Base-by-base conservation (phyloP, 768 basidiomycete species). In the Auricularia cornea region DNA sequence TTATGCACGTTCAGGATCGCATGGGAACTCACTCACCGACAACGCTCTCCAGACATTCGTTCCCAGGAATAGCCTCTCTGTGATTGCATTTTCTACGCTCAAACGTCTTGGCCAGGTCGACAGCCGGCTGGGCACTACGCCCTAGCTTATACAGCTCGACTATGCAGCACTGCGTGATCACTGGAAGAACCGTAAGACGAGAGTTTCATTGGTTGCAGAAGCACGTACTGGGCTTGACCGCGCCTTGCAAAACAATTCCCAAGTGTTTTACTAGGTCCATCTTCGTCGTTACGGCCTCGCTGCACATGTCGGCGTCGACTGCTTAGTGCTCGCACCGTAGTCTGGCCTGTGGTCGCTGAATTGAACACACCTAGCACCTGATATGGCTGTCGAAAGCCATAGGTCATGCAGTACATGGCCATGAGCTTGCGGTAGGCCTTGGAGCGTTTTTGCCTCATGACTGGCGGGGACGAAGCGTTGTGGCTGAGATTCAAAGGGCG, bases 101-200 rank as follows among this genome's bases (percentile, higher is more conserved):
- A 67, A 97, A 98, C 0, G 80, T 83, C 76, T 98, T 98, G 2
- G 97, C 96, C 51, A 97, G 80, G 71, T 97, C 92, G 0, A 93
- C 87, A 0, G 87, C 84, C 0, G 83, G 76, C 71, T 98, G 94
- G 32, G 83, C 82, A 1, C 80, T 70, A 64, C 82, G 84, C 14
- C 93, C 94, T 62, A 88, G 83, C 2, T 93, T 81, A 76, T 99
- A 98, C 2, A 99, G 81, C 71, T 93, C 92, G 67, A 94, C 87
- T 48, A 99, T 94, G 72, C 89, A 96, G 74, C 97, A 99, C 72
- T 98, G 96, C 0, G 97, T 98, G 73, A 99, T 98, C 96, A 99
- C 97, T 98, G 63, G 2, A 56, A 14, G 28, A 31, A 14, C 20
- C 26, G 31, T 38, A 38, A 10, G 3, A 31, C 20, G 44, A 28